Evolutionary conservation across 148 eudicot genomes (phyloP), one percentile per base, ranked within the genome.

Genomic region (Linanthus parryae): DNA sequence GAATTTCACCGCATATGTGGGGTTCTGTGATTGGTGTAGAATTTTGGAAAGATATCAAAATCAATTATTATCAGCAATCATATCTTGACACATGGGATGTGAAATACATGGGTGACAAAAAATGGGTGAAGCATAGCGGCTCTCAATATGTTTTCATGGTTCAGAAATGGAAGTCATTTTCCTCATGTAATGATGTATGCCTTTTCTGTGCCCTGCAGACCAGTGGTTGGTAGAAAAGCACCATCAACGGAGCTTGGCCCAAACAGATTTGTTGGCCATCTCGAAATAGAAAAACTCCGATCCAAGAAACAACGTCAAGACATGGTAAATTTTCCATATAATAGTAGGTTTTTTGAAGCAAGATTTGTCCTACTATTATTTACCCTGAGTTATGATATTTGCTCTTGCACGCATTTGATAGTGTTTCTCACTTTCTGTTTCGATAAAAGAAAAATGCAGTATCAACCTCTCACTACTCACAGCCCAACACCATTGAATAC

Each of bases 391-490:
- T 36, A 13, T 17, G 11, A 17, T 21, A 42, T 6, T 55, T 53
- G 61, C 29, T 20, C 30, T 8, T 14, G 31, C 20, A n/a, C 20
- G 19, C 21, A 39, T 27, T 27, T 45, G 14, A 34, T 44, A 21
- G 6, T 25, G 3, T 3, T 34, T 4, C 5, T 41, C 16, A 11
- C 19, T 56, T 5, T 19, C 40, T 35, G n/a, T 28, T 4, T 30
- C 13, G 44, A 27, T 7, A 14, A 28, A 34, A 75, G 84, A 67
- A 27, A 55, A 66, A 68, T 14, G 73, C 72, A 2, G 80, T 70
- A 21, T 73, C 80, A 0, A 81, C 94, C 21, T 78, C 94, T 17
- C 94, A 84, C 56, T 78, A 53, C 53, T 54, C 84, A 12, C 94
- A 84, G 61, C 43, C 64, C 34, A 81, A 81, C 57, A 81, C 84